Evolutionary conservation across 345 rosid species (phyloP), one percentile per base, ranked within the genome.

Genomic region (Geranium rotundifolium): DNA sequence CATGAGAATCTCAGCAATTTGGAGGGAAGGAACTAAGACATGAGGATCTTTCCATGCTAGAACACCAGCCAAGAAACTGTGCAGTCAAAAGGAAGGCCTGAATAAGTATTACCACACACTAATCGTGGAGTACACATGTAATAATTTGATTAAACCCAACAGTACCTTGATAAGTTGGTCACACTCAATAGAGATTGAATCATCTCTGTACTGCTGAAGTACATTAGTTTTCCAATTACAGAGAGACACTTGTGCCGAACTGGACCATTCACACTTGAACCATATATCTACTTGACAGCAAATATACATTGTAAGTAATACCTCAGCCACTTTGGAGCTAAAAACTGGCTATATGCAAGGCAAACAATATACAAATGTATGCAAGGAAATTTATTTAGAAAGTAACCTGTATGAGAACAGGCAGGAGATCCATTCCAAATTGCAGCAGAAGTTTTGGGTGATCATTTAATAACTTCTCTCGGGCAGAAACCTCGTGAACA

Each of bases 31-130:
- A 80, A 95, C 84, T 84, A 95, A 73, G 58, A 90, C 96, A 46
- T 86, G 91, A 19, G 99, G 99, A 77, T 90, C 97, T 83, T 95
- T 95, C 99, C 97, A 95, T 58, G 99, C 99, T 73, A 95, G 79
- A 63, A 95, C 90, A 76, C 99, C 97, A 71, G 99, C 97, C 73
- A 95, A 74, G 80, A 90, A 90, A 73, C 99, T 95, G 16, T 46
- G 16, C 15, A 46, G 1, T 46, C 52, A 46, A 46, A 46, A 46
- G 52, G 12, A 46, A 46, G 10, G 6, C 52, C 3, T 7, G 16
- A 46, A 9, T 46, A 46, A 46, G 52, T 46, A 74, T 65, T 41
- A 61, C 50, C 60, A 59, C 49, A 41, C 59, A 23, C 27, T 23
- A 27, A 29, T 59, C 14, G 27, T 27, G 16, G 16, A 2, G 16